Evolutionary conservation across 768 basidiomycete genomes (phyloP).

Genomic region (Tulasnella sp.): DNA sequence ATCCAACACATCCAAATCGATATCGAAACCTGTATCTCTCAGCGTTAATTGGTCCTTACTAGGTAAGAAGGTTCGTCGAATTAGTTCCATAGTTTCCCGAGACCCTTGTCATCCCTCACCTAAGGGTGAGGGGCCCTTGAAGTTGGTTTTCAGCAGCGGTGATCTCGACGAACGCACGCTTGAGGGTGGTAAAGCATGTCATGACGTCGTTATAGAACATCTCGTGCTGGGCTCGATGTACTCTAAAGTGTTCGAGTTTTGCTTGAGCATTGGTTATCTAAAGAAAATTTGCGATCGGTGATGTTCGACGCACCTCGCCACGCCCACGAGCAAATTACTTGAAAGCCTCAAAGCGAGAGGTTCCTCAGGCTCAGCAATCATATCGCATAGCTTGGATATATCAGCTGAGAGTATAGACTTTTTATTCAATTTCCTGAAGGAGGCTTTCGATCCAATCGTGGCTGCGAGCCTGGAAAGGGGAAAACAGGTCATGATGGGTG

Average conservation of each 20-base stretch:
- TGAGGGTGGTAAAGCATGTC: conserved; percentile 69
- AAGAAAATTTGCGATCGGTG: neutral
- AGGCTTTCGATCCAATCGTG: conserved; percentile 82
- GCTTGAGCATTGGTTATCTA: neutral
- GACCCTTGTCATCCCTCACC: conserved; percentile 48
- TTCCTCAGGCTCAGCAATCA: conserved; percentile 78
- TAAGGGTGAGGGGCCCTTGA: conserved; percentile 50
- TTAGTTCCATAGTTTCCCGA: conserved; percentile 34
- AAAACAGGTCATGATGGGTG: conserved; percentile 6
- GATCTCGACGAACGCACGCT: conserved; percentile 71
- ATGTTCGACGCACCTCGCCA: conserved; percentile 60
- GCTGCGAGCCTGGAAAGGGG: conserved; percentile 69
- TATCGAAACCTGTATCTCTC: conserved; percentile 34
- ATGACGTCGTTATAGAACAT: conserved; percentile 78
- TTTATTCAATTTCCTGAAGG: conserved; percentile 76
- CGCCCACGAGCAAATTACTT: conserved; percentile 86
- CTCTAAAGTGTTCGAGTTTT: conserved; percentile 3
- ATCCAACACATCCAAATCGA: conserved; percentile 35
- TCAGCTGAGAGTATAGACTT: conserved; percentile 82
- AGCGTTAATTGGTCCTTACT: conserved; percentile 37
- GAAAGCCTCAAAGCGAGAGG: conserved; percentile 83
- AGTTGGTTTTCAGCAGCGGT: conserved; percentile 43
- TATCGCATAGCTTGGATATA: conserved; percentile 71
- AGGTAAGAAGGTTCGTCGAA: neutral
- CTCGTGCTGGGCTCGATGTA: conserved; percentile 57